A percentile compares a stretch with the other conserved stretches of the same genome.
Evolutionary conservation across 345 rosid species (phyloP).

Genomic region (Schrenkiella parvula): DNA sequence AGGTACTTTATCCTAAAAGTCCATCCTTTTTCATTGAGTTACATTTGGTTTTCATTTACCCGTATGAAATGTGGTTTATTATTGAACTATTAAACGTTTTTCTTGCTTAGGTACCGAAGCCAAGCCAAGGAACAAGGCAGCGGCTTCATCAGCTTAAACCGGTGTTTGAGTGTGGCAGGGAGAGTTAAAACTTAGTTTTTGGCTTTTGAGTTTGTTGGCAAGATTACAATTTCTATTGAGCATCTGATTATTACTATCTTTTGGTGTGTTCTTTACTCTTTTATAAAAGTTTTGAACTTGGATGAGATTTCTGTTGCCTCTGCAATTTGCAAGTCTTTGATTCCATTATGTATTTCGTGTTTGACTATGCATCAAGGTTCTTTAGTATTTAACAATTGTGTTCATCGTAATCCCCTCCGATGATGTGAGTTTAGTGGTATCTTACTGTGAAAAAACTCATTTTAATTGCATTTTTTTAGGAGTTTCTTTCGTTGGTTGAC

Average conservation of each 20-base stretch:
- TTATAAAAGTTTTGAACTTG: constrained; percentile 8
- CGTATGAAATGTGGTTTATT: neutral
- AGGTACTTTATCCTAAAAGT: constrained; percentile 29
- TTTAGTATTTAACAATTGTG: neutral
- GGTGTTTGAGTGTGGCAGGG: neutral
- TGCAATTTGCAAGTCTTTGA: neutral
- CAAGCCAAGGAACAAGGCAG: constrained; percentile 54
- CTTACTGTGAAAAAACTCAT: no score
- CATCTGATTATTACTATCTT: neutral
- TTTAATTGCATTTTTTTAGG: no score
- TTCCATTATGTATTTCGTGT: neutral
- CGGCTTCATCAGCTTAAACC: constrained; percentile 46
- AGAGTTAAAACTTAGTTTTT: constrained; percentile 13
- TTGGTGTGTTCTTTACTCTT: neutral
- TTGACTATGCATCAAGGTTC: neutral
- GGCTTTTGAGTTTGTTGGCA: constrained; percentile 9
- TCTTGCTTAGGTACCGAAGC: constrained; percentile 55
- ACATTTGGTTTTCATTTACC: neutral
- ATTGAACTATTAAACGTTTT: neutral
- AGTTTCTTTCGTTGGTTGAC: no score
- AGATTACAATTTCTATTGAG: neutral
- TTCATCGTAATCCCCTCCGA: neutral
- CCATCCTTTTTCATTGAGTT: no score
- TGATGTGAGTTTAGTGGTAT: neutral
- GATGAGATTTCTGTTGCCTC: neutral